Base-by-base conservation (phyloP, 306 rosid genomes). In the Citrullus colocynthis region DNA sequence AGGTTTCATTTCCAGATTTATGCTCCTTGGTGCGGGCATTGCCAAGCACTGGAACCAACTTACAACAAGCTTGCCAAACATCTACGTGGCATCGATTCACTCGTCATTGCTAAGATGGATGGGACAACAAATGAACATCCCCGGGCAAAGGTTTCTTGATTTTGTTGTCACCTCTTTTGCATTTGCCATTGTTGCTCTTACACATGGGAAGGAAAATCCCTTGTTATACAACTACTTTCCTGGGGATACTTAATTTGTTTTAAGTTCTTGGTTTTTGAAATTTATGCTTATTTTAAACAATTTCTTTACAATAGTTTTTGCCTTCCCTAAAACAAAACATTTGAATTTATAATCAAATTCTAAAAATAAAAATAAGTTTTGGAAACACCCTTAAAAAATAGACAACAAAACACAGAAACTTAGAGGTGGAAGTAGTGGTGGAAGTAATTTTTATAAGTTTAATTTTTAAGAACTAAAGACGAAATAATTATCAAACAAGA, bases 21-120 rank as follows among this genome's bases (percentile, higher is more conserved):
- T 88, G 98, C 99, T 82, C 99, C 99, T 58, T 96, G 99, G 99
- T 96, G 99, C 66, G 98, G 98, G 76, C 99, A 96, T 85, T 96
- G 99, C 87, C 96, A 92, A 88, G 59, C 97, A 66, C 81, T 96
- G 81, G 99, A 92, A 83, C 99, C 99, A 67, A 87, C 88, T 81
- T 96, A 89, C 86, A 84, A 88, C 90, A 96, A 96, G 87, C 97
- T 96, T 78, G 99, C 90, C 70, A 91, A 89, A 84, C 97, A 92
- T 83, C 89, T 96, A 78, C 90, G 81, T 54, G 81, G 82, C 79
- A 80, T 96, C 70, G 93, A 96, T 10, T 96, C 99, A 61, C 76
- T 96, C 59, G 96, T 96, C 9, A 88, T 96, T 85, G 97, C 96
- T 74, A 96, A 92, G 96, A 96, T 96, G 99, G 98, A 96, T 34